A percentile compares a stretch with the other conserved stretches of the same genome.
phyloP scores from a whole-genome alignment of 768 basidiomycete species.

The Pholiota conissans region DNA sequence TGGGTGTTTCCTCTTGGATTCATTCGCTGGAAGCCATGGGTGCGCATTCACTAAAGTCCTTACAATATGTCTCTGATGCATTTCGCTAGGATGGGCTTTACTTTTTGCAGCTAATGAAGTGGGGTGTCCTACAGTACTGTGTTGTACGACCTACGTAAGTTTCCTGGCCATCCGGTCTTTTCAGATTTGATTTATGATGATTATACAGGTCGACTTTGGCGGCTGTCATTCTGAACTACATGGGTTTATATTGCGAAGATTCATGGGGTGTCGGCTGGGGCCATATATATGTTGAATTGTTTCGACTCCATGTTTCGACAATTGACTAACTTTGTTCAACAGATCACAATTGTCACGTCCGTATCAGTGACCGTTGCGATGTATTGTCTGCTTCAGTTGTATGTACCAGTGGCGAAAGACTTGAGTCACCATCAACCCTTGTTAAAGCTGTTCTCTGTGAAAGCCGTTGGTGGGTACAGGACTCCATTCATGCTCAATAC shows the following conservation, averaged over 20 bases:
- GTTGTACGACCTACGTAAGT: slow-evolving; percentile 59
- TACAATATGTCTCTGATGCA: background rate
- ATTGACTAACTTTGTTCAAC: background rate
- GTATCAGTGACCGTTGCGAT: slow-evolving; percentile 75
- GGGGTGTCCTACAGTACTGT: slow-evolving; percentile 75
- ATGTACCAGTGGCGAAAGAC: slow-evolving; percentile 52
- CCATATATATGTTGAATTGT: slow-evolving; percentile 61
- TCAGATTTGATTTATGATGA: background rate
- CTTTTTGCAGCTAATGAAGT: slow-evolving; percentile 75
- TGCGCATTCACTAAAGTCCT: slow-evolving; percentile 24
- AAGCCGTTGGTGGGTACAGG: slow-evolving; percentile 58
- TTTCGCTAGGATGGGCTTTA: slow-evolving; percentile 56
- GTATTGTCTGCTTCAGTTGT: slow-evolving; percentile 77
- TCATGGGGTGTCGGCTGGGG: slow-evolving; percentile 71
- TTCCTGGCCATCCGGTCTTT: background rate
- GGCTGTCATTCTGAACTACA: slow-evolving; percentile 61
- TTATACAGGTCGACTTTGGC: slow-evolving; percentile 51
- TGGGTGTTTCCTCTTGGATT: slow-evolving; percentile 75
- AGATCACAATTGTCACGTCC: slow-evolving; percentile 64
- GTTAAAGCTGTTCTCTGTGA: slow-evolving; percentile 69
- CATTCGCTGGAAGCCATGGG: slow-evolving; percentile 61
- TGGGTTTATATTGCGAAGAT: slow-evolving; percentile 70
- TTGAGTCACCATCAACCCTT: slow-evolving; percentile 62
- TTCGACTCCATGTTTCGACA: background rate
- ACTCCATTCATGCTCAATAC: background rate